Evolutionary conservation across 176 grass and related monocot genomes (phyloP), one percentile per base, ranked within the genome.

Genomic region (Chloris gayana): DNA sequence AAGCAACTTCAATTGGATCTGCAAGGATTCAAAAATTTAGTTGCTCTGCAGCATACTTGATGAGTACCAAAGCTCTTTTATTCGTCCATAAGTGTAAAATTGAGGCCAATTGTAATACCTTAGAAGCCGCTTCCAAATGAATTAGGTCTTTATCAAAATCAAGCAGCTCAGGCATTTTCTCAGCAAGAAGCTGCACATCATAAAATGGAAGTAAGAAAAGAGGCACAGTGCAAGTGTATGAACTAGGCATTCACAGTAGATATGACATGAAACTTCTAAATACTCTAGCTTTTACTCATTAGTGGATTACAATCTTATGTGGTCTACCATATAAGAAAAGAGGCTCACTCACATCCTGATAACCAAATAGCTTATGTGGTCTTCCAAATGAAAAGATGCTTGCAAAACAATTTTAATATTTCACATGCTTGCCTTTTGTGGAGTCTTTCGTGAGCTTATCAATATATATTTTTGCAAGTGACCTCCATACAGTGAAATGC

Each of bases 71-170:
- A 29, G 72, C 86, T 17, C 39, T 51, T 79, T 51, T 79, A 76
- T 10, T 70, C 19, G 77, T 72, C 41, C 6, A 78, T 2, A 76
- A 75, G 74, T 84, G 71, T 57, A 64, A 75, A 49, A 73, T 39
- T 49, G 46, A 47, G 62, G 5, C 59, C 79, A 64, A 63, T 59
- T 49, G 34, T 45, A 74, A 45, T 90, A 98, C 95, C 95, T 98
- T 98, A 37, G 95, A 94, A 63, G 95, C 90, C 78, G 95, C 90
- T 98, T 98, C 95, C 92, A 98, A 80, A 90, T 94, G 92, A 84
- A 91, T 85, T 76, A 98, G 89, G 61, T 98, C 95, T 83, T 95
- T 98, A 83, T 89, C 92, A 89, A 98, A 98, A 98, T 98, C 95
- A 92, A 98, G 90, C 67, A 98, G 85, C 74, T 98, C 85, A 41